Evolutionary conservation across 768 basidiomycete species (phyloP).

Genomic region (Zangia roseola): DNA sequence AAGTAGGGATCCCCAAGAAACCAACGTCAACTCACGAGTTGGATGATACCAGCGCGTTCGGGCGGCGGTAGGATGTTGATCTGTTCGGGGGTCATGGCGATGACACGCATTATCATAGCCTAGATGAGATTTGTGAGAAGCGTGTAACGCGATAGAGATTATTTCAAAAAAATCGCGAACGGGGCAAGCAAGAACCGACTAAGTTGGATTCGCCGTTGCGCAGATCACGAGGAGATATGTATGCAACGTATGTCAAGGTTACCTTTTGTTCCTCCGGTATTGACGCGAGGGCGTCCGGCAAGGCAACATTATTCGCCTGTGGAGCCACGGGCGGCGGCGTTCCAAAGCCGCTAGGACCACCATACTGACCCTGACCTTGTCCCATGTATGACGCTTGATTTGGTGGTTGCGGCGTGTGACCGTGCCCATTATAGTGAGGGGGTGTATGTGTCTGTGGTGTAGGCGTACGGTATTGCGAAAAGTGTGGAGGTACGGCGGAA

Average conservation of each 20-base stretch:
- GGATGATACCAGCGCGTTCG: slow-evolving; percentile 76
- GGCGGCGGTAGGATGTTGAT: slow-evolving; percentile 69
- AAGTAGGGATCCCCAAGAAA: slow-evolving; percentile 6
- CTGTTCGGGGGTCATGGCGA: slow-evolving; percentile 84
- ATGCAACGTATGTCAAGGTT: slow-evolving; percentile 16
- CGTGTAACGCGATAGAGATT: slow-evolving; percentile 1
- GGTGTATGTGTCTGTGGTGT: slow-evolving; percentile 33
- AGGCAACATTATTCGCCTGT: slow-evolving; percentile 19
- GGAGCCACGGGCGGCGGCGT: slow-evolving; percentile 21
- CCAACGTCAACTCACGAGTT: slow-evolving; percentile 60
- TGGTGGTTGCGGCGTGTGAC: slow-evolving; percentile 27
- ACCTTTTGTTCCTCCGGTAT: slow-evolving; percentile 74
- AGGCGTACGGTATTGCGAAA: slow-evolving; percentile 34
- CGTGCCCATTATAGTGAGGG: slow-evolving; percentile 29
- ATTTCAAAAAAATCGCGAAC: not conserved
- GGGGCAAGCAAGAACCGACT: not conserved
- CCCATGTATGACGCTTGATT: slow-evolving; percentile 18
- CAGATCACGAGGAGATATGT: slow-evolving; percentile 4
- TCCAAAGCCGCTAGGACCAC: slow-evolving; percentile 16
- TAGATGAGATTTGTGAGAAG: slow-evolving; percentile 27
- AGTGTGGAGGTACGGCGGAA: slow-evolving; percentile 49
- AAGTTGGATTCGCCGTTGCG: not conserved
- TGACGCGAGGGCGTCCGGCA: slow-evolving; percentile 55
- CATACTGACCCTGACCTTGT: slow-evolving; percentile 21
- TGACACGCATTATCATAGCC: slow-evolving; percentile 75